These are phyloP conservation scores for Plasmopara viticola DNA, from an alignment of 352 stramenopile species.

Conservation along the genomic window DNA sequence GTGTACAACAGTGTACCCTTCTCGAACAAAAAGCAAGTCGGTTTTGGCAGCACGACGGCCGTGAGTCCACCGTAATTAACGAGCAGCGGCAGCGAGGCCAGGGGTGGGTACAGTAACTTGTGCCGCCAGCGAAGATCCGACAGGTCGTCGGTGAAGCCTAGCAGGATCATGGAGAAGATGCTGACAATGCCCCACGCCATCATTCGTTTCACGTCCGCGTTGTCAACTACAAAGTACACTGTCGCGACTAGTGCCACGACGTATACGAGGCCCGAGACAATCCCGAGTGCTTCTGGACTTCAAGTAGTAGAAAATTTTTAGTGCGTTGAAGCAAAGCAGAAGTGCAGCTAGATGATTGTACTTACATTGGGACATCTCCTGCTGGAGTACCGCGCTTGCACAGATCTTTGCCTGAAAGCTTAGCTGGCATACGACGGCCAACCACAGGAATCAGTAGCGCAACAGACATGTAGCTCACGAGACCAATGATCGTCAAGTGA, in stretches of 20 bases:
- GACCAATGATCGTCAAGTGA: constrained; percentile 43
- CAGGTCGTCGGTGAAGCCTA: constrained; percentile 94
- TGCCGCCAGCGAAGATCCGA: constrained; percentile 94
- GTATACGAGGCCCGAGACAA: constrained; percentile 85
- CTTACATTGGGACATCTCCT: constrained; percentile 84
- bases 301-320: not conserved
- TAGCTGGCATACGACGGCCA: constrained; percentile 58
- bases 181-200: constrained; percentile 79
- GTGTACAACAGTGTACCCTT: constrained; percentile 52
- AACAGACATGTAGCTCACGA: constrained; percentile 55
- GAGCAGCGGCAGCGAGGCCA: constrained; percentile 95
- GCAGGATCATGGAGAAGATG: constrained; percentile 89
- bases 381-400: constrained; percentile 87
- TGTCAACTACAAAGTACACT: constrained; percentile 58
- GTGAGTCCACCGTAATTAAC: constrained; percentile 96
- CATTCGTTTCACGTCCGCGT: constrained; percentile 63
- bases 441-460: constrained; percentile 56
- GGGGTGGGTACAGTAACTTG: constrained; percentile 95
- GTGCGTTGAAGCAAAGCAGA: not conserved
- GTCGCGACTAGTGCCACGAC: constrained; percentile 66
- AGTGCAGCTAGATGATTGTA: not conserved
- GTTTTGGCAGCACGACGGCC: constrained; percentile 90
- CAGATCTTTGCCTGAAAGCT: constrained; percentile 89
- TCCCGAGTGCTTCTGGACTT: constrained; percentile 83
- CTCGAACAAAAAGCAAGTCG: constrained; percentile 62